phyloP scores from a whole-genome alignment of 208 protist genomes.

The Trypanosomatidae sp. region DNA sequence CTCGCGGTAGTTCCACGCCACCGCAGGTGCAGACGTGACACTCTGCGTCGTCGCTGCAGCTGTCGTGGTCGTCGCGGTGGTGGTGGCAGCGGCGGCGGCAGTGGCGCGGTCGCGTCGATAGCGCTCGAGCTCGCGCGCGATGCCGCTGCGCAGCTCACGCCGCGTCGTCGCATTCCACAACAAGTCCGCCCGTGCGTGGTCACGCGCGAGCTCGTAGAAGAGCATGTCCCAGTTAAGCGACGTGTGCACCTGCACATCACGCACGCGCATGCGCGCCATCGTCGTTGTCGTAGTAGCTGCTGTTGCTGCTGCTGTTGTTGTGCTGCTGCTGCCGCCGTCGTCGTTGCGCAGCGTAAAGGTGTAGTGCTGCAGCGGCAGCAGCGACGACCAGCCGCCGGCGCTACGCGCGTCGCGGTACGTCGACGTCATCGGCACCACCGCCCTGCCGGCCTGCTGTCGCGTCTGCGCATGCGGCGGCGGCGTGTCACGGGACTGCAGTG shows the following conservation, averaged over 20 bases:
- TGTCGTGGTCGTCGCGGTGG: too few relatives aligned
- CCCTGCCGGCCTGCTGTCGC: conserved; percentile 17
- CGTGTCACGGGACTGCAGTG: conserved; percentile 65
- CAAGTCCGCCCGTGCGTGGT: conserved; percentile 82
- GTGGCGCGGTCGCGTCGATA: conserved; percentile 37
- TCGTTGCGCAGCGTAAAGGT: too few relatives aligned
- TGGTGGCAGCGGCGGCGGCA: too few relatives aligned
- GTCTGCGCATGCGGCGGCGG: conserved; percentile 39
- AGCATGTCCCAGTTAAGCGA: conserved; percentile 89
- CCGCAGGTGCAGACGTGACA: too few relatives aligned
- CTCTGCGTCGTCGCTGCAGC: too few relatives aligned
- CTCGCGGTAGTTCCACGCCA: conserved; percentile 91
- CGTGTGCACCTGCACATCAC: conserved; percentile 36
- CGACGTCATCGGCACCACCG: conserved; percentile 37
- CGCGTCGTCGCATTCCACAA: conserved; percentile 92
- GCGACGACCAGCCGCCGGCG: conserved; percentile 72
- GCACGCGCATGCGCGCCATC: conserved; percentile 12
- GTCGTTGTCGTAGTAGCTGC: neutral
- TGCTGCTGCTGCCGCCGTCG: neutral
- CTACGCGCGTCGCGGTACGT: conserved; percentile 41
- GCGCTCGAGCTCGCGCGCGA: conserved; percentile 74
- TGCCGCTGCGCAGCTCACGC: conserved; percentile 67
- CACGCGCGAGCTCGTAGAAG: conserved; percentile 72
- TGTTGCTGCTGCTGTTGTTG: neutral
- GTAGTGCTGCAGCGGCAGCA: conserved; percentile 44